These are phyloP conservation scores for Talaromyces albobiverticillius DNA, from an alignment of 2,329 filamentous ascomycete species.

Conservation along the genomic window DNA sequence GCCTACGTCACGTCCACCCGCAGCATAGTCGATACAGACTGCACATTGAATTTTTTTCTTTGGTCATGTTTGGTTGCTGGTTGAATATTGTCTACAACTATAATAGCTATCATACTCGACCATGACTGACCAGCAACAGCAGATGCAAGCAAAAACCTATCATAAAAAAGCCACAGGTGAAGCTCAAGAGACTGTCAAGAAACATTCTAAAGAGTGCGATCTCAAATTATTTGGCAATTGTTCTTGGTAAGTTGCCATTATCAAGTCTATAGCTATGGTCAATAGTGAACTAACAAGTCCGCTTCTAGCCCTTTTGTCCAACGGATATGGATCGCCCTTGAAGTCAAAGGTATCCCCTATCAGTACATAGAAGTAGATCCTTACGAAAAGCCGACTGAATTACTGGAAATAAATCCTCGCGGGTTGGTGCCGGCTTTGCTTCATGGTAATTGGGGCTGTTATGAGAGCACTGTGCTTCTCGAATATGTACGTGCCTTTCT, in stretches of 20 bases:
- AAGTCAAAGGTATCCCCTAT: slow-evolving; percentile 73
- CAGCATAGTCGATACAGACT: not conserved
- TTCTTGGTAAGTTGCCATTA: slow-evolving; percentile 63
- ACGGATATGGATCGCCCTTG: slow-evolving; percentile 83
- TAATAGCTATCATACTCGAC: too few species aligned
- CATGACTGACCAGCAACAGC: slow-evolving; percentile 42
- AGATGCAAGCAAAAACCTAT: slow-evolving; percentile 61
- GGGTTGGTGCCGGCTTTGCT: slow-evolving; percentile 73
- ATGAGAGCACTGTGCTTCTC: slow-evolving; percentile 77
- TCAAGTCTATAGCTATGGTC: not conserved
- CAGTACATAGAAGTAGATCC: slow-evolving; percentile 86
- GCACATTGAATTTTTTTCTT: too few species aligned
- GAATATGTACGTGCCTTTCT: slow-evolving; percentile 66
- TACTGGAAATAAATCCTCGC: slow-evolving; percentile 73
- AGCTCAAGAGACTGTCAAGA: slow-evolving; percentile 66
- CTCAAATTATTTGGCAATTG: slow-evolving; percentile 79
- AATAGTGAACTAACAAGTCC: slow-evolving; percentile 7
- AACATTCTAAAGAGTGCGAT: slow-evolving; percentile 66
- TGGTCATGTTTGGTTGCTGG: too few species aligned
- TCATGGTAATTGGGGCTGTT: slow-evolving; percentile 77
- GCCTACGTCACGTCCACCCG: slow-evolving; percentile 8
- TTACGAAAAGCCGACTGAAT: slow-evolving; percentile 62
- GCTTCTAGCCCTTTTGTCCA: slow-evolving; percentile 71
- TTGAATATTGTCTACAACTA: too few species aligned
- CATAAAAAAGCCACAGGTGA: slow-evolving; percentile 70